Conservation (phyloP, 345 rosid genomes). For the Melastoma malabathricum region DNA sequence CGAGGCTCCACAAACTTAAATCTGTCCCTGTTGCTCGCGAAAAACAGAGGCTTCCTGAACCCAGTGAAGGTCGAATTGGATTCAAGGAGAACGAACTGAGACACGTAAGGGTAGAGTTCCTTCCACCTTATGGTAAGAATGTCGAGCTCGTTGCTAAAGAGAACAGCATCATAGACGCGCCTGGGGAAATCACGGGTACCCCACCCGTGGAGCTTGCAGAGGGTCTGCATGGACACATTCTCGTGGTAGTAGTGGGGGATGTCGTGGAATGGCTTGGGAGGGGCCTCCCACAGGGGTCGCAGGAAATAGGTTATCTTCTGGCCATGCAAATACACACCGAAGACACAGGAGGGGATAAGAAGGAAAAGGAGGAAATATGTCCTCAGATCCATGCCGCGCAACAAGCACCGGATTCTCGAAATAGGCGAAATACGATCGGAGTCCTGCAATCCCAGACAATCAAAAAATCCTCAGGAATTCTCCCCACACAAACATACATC, state of each 20-base stretch:
- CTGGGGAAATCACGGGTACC: conserved; percentile 71
- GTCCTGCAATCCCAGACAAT: conserved; percentile 36
- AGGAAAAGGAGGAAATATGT: conserved; percentile 49
- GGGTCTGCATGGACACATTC: conserved; percentile 64
- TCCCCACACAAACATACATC: neutral
- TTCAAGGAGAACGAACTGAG: conserved; percentile 73
- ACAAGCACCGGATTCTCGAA: conserved; percentile 79
- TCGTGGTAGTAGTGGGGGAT: conserved; percentile 75
- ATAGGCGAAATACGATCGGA: conserved; percentile 63
- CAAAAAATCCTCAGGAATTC: neutral
- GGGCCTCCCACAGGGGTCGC: conserved; percentile 79
- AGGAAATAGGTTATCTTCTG: conserved; percentile 76
- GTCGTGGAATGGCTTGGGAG: conserved; percentile 64
- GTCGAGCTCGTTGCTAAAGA: conserved; percentile 72
- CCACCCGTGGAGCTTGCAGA: conserved; percentile 87
- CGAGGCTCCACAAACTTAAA: conserved; percentile 66
- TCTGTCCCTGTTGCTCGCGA: conserved; percentile 38
- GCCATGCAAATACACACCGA: conserved; percentile 52
- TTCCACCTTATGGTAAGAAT: conserved; percentile 65
- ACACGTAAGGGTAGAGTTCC: conserved; percentile 63
- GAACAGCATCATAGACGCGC: conserved; percentile 70
- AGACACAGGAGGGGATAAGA: conserved; percentile 56
- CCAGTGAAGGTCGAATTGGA: conserved; percentile 80
- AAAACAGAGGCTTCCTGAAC: conserved; percentile 41
- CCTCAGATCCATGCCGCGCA: conserved; percentile 81